Evolutionary conservation across 2,329 filamentous ascomycete species (phyloP), one percentile per base, ranked within the genome.

Genomic region (Aspergillus candidus): DNA sequence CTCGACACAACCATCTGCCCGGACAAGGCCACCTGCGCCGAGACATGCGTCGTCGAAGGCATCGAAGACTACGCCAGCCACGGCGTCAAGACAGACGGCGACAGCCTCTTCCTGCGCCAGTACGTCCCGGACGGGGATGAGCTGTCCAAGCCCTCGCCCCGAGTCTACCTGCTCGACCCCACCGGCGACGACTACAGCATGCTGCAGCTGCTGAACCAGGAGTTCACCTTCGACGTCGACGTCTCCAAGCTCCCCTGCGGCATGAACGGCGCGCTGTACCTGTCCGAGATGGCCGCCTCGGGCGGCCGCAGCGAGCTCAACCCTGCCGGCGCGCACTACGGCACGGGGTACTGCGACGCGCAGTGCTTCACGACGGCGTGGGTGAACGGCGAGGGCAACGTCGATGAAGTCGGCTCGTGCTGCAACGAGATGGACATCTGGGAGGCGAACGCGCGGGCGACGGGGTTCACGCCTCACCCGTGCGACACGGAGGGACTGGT

Each of bases 201-300:
- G 63, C 78, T 85, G 60, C 71, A 76, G 35, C 71, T 84, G 40
- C 70, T 78, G 35, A 79, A 78, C 63, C 76, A 83, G 58, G 82
- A 86, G 62, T 78, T 86, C 65, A 79, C 78, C 37, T 85, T 85
- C 51, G 81, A 84, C 43, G 81, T 84, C 15, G 82, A 86, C 60
- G 78, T 84, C 32, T 83, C 80, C 17, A 74, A 76, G 54, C 69
- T 84, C n/a, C 75, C 76, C 47, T 86, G 83, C 57, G 83, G 83
- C 46, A 69, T 86, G 51, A 86, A 87, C 65, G 82, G 82, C 40
- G 82, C 82, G 32, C 69, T 86, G 32, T 85, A 85, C 65, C 69
- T 83, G 31, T 68, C 75, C 7, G 72, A 76, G 54, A 83, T 84
- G 80, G 68, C 73, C 1, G 63, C 68, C 6, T 74, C 79, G 49